These are phyloP conservation scores for Simmondsia chinensis DNA, from an alignment of 148 eudicot genomes.

Conservation along the genomic window DNA sequence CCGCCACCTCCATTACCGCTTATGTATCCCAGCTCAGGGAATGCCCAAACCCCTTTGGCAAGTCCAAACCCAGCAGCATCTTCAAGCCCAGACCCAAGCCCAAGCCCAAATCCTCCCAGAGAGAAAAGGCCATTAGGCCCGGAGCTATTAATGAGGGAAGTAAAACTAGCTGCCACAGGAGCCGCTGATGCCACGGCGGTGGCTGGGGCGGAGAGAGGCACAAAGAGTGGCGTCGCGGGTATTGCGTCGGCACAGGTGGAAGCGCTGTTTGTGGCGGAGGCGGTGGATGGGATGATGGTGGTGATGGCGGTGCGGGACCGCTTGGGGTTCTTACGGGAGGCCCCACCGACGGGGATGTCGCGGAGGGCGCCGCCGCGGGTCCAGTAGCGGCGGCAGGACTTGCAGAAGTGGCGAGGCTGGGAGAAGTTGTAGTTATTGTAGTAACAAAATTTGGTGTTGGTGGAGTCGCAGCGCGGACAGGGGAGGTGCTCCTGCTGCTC, in stretches of 20 bases:
- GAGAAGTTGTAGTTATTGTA: constrained; percentile 89
- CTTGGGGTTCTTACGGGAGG: constrained; percentile 51
- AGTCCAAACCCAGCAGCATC: constrained; percentile 36
- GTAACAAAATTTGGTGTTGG: constrained; percentile 80
- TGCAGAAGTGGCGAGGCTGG: constrained; percentile 82
- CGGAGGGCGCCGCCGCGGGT: constrained; percentile 77
- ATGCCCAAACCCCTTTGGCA: constrained; percentile 31
- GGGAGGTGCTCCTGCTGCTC: constrained; percentile 49
- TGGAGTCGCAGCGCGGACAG: constrained; percentile 63
- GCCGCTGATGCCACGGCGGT: constrained; percentile 6
- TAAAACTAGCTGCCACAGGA: constrained; percentile 31
- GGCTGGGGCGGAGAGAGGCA: constrained; percentile 3
- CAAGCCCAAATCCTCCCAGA: constrained; percentile 52
- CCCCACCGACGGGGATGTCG: constrained; percentile 72
- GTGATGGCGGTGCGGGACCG: constrained; percentile 35
- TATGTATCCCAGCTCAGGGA: constrained; percentile 17
- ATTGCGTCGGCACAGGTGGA: constrained; percentile 8
- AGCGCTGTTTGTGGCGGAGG: constrained; percentile 5
- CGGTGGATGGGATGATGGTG: not conserved
- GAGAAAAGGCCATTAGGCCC: constrained; percentile 19
- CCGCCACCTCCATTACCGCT: constrained; percentile 3
- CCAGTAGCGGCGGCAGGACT: constrained; percentile 86
- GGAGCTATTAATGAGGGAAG: constrained; percentile 27
- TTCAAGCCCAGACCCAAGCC: constrained; percentile 26
- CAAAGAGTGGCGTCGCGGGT: not conserved